Percentiles rank a stretch among this genome's conserved stretches.
phyloP scores from a whole-genome alignment of 495 filamentous ascomycete species.

The Cenococcum geophilum region DNA sequence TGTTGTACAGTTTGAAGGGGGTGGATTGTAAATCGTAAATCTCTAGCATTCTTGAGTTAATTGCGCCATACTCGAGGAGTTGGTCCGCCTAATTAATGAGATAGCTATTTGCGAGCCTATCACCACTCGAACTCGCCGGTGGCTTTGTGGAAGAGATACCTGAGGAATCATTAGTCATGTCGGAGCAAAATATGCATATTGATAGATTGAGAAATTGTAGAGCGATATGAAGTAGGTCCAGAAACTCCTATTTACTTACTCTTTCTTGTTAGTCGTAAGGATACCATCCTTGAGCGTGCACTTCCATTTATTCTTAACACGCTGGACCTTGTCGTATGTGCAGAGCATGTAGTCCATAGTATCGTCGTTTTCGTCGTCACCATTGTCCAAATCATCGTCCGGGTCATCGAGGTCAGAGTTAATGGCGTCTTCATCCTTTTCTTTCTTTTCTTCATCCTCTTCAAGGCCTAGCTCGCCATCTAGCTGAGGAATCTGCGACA shows the following conservation, averaged over 20 bases:
- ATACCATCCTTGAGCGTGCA: conserved; percentile 96
- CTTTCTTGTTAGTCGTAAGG: conserved; percentile 79
- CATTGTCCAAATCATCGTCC: conserved; percentile 71
- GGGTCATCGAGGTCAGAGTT: conserved; percentile 97
- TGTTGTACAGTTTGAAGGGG: background rate
- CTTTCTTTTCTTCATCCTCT: conserved; percentile 56
- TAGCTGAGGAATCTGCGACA: conserved; percentile 45
- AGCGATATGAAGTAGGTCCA: too few relatives aligned
- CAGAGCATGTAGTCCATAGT: conserved; percentile 80
- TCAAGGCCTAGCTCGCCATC: conserved; percentile 58
- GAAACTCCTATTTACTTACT: conserved; percentile 48
- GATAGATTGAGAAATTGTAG: too few relatives aligned
- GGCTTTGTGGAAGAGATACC: conserved; percentile 95
- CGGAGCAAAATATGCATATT: too few relatives aligned
- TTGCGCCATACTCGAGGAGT: background rate
- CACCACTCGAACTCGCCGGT: conserved; percentile 98
- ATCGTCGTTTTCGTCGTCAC: conserved; percentile 75
- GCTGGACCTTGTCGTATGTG: conserved; percentile 98
- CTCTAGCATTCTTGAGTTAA: background rate
- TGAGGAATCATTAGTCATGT: conserved; percentile 36
- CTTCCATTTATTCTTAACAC: conserved; percentile 99
- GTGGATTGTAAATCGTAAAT: background rate
- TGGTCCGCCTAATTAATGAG: background rate
- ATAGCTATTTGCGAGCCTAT: conserved; percentile 3
- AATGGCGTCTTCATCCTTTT: conserved; percentile 86